Percentiles rank a stretch among this genome's conserved stretches.
phyloP scores from a whole-genome alignment of 345 rosid species.

The sweet orange (Citrus sinensis) region DNA sequence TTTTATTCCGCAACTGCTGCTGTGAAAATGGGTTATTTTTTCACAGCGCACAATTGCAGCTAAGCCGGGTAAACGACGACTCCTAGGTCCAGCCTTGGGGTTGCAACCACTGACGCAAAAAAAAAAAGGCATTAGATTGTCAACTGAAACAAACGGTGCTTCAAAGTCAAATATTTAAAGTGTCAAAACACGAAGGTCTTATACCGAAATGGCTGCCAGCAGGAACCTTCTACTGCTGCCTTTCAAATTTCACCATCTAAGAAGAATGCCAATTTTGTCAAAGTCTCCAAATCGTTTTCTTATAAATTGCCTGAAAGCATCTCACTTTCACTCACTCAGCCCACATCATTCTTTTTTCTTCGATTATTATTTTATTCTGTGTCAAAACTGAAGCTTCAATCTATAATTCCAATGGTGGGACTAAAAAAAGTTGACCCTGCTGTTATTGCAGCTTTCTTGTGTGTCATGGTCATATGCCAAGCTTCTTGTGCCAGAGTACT shows the following conservation, averaged over 20 bases:
- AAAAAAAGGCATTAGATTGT: constrained; percentile 10
- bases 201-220: background rate
- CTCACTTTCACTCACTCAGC: background rate
- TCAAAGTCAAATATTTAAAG: background rate
- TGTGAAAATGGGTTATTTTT: background rate
- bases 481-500: constrained; percentile 13
- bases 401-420: background rate
- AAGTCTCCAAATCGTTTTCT: background rate
- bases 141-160: background rate
- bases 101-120: constrained; percentile 15
- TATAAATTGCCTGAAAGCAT: background rate
- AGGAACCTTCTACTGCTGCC: constrained; percentile 11
- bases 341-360: background rate
- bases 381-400: background rate
- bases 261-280: background rate
- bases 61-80: background rate
- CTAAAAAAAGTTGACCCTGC: background rate
- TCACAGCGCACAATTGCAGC: background rate
- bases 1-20: no score
- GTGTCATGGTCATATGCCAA: background rate
- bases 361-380: background rate
- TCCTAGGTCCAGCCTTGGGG: background rate
- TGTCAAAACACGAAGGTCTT: background rate
- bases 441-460: background rate
- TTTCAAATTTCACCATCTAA: background rate